Base-by-base conservation (phyloP, 2,329 filamentous ascomycete genomes). In the Cercospora brassicicola region DNA sequence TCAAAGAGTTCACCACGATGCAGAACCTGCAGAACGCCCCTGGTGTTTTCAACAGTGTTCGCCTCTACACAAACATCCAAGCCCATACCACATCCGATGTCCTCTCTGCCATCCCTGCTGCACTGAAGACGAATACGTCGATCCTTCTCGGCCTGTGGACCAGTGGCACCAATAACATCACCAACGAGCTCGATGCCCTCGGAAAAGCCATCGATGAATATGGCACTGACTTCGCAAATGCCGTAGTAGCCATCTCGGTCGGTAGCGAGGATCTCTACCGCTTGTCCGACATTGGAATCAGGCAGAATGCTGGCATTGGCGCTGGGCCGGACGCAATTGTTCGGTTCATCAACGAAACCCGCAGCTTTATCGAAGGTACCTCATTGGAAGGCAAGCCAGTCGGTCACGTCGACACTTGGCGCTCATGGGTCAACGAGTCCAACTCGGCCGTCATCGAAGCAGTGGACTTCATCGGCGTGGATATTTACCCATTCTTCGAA, bases 381-480 rank as follows among this genome's bases (percentile, higher is more conserved):
- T 76, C 81, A 56, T 61, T 69, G 30, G 81, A 84, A 42, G 80
- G 81, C 31, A 85, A 83, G 55, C 84, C 87, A 18, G 83, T 96
- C 68, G 93, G 93, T 62, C 93, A 96, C 80, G 93, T 96, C 77
- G 93, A 96, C 78, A 96, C 93, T 62, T 96, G 92, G 92, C 74
- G 71, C 39, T 88, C 87, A 62, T 94, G 88, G 84, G 88, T 88
- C 77, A 93, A 96, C 79, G 79, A 81, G 62, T 87, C 89, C 76
- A 96, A 94, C 85, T 80, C 81, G 59, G 87, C 85, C 51, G 88
- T 96, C 67, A 88, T 92, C 67, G 83, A 89, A 9, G 87, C 86
- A 48, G 82, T 85, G 70, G 93, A 96, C 83, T 96, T 89, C 85
- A 80, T 96, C 68, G 93, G 93, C 72, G 88, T 94, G 78, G 92